Conservation (phyloP, 2,329 filamentous ascomycete species). For the Mycosphaerella sp. region DNA sequence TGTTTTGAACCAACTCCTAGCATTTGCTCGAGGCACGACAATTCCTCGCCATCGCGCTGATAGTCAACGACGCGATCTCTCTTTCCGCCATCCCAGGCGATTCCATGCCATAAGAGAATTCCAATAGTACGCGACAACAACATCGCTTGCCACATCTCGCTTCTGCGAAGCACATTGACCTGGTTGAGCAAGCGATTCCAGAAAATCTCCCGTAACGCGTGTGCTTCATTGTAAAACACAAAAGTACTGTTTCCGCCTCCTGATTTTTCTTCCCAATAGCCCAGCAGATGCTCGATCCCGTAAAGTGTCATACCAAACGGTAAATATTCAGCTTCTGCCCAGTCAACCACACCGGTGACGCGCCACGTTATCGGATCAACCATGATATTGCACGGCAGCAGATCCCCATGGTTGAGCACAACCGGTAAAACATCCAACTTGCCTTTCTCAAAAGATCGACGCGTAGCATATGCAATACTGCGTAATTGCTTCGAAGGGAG, state of each 20-base stretch:
- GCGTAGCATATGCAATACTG: background rate
- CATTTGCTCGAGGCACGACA: slow-evolving; percentile 47
- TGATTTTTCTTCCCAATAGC: slow-evolving; percentile 4
- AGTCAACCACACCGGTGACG: slow-evolving; percentile 55
- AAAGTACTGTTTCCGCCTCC: slow-evolving; percentile 20
- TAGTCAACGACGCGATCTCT: slow-evolving; percentile 54
- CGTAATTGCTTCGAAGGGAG: slow-evolving; percentile 6
- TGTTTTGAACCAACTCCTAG: slow-evolving; percentile 17
- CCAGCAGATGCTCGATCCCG: slow-evolving; percentile 57
- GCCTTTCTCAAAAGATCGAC: slow-evolving; percentile 11
- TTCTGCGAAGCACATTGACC: slow-evolving; percentile 35
- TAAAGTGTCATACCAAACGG: slow-evolving; percentile 57
- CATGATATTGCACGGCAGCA: slow-evolving; percentile 54
- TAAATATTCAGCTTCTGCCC: slow-evolving; percentile 57
- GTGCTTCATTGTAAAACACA: slow-evolving; percentile 43
- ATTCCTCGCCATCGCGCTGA: slow-evolving; percentile 49
- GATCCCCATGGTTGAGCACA: slow-evolving; percentile 56
- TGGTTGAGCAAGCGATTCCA: slow-evolving; percentile 42
- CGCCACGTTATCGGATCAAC: slow-evolving; percentile 41
- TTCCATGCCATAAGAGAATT: slow-evolving; percentile 56
- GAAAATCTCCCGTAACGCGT: slow-evolving; percentile 44
- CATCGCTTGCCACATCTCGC: slow-evolving; percentile 34
- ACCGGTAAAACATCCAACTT: slow-evolving; percentile 42
- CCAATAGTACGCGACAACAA: slow-evolving; percentile 48
- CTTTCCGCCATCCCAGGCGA: slow-evolving; percentile 49